Percentiles rank a stretch among this genome's conserved stretches.
Evolutionary conservation across 2,329 filamentous ascomycete species (phyloP).

Genomic region (Penicillium paneum): DNA sequence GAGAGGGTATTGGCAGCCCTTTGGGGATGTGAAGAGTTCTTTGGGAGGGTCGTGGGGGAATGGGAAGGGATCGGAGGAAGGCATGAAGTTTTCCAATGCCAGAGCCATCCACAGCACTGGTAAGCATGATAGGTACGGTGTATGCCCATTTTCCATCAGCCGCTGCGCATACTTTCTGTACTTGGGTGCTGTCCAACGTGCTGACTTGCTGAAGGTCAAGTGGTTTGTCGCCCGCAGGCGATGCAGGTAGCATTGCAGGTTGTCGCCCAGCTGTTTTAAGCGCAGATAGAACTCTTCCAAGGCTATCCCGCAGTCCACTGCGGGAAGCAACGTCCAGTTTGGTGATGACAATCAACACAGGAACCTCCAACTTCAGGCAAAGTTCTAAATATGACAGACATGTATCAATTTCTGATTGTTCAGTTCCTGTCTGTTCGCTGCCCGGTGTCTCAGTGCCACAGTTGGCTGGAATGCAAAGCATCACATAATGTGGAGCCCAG

Average conservation of each 20-base stretch:
- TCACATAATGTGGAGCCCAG: slow-evolving; percentile 91
- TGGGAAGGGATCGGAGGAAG: slow-evolving; percentile 70
- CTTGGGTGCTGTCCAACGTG: slow-evolving; percentile 55
- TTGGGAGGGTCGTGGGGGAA: slow-evolving; percentile 50
- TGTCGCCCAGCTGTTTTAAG: slow-evolving; percentile 72
- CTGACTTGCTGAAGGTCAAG: slow-evolving; percentile 58
- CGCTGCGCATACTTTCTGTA: slow-evolving; percentile 53
- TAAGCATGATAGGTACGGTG: slow-evolving; percentile 79
- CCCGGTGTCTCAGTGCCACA: slow-evolving; percentile 52
- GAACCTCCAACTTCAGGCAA: slow-evolving; percentile 74
- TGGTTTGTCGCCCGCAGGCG: slow-evolving; percentile 46
- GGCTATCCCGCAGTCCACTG: slow-evolving; percentile 62
- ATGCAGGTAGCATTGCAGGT: slow-evolving; percentile 64
- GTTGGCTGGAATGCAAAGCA: slow-evolving; percentile 83
- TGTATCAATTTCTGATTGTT: slow-evolving; percentile 60
- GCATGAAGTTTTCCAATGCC: slow-evolving; percentile 81
- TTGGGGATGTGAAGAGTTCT: slow-evolving; percentile 21
- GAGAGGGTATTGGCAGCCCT: slow-evolving; percentile 19
- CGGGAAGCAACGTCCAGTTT: slow-evolving; percentile 86
- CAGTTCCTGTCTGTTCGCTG: slow-evolving; percentile 16
- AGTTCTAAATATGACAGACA: slow-evolving; percentile 78
- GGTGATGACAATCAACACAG: slow-evolving; percentile 78
- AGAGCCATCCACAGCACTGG: slow-evolving; percentile 78
- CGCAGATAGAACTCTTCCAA: slow-evolving; percentile 70
- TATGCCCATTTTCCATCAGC: slow-evolving; percentile 40